Evolutionary conservation across 352 stramenopile species (phyloP).

Genomic region (Phytophthora pinifolia): DNA sequence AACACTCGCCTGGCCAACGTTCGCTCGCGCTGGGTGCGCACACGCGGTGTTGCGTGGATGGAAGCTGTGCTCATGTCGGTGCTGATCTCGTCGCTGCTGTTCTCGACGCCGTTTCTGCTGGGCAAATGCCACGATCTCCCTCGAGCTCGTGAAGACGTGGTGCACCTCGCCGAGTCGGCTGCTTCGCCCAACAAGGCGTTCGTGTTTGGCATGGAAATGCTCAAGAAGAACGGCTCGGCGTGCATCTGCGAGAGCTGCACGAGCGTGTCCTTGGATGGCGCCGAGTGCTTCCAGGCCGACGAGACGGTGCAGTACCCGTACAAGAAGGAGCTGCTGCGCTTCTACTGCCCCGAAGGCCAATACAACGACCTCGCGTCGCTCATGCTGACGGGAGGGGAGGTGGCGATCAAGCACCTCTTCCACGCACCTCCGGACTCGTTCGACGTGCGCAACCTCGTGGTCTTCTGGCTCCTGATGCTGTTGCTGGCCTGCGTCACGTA

Average conservation of each 20-base stretch:
- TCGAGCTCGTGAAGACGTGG: conserved; percentile 52
- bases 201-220: conserved; percentile 68
- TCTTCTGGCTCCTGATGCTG: conserved; percentile 76
- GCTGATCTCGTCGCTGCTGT: conserved; percentile 62
- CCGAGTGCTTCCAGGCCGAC: conserved; percentile 65
- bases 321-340: conserved; percentile 90
- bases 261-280: conserved; percentile 45
- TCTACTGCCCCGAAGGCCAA: conserved; percentile 93
- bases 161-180: conserved; percentile 44
- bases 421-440: conserved; percentile 84
- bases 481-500: conserved; percentile 93
- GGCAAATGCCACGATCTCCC: conserved; percentile 69
- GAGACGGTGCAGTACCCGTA: conserved; percentile 78
- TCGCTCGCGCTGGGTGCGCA: conserved; percentile 61
- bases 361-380: conserved; percentile 98
- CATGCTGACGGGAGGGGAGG: conserved; percentile 94
- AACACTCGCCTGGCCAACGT: conserved; percentile 56
- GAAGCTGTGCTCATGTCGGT: conserved; percentile 63
- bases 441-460: conserved; percentile 67
- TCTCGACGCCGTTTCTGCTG: conserved; percentile 60
- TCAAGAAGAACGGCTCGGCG: conserved; percentile 62
- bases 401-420: conserved; percentile 95
- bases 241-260: conserved; percentile 75
- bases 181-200: conserved; percentile 55
- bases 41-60: conserved; percentile 48